Percentiles rank a stretch among this genome's conserved stretches.
These are phyloP conservation scores for Holtermannia corniformis DNA, from an alignment of 768 basidiomycete genomes.

Conservation along the genomic window DNA sequence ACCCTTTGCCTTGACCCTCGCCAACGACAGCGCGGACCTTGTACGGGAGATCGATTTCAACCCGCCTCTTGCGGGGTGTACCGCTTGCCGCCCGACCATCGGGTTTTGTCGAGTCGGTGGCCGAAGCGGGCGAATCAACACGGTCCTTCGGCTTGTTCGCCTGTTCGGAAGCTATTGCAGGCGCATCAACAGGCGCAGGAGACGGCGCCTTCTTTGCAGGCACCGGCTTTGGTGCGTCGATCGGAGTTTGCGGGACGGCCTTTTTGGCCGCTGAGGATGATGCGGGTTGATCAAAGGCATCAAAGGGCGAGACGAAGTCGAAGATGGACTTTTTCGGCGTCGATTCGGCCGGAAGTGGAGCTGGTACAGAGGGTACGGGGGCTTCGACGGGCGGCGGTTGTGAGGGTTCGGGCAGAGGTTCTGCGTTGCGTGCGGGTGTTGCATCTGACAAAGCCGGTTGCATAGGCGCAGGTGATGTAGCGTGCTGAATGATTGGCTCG, in stretches of 20 bases:
- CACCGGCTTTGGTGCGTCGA: too few relatives aligned
- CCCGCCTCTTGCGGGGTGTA: not conserved
- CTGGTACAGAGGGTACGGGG: not conserved
- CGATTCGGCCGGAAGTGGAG: not conserved
- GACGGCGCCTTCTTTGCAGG: not conserved
- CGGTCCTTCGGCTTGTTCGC: not conserved
- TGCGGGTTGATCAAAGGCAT: slow-evolving; percentile 22
- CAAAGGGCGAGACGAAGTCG: slow-evolving; percentile 35
- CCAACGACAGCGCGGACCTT: not conserved
- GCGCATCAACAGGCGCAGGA: too few relatives aligned
- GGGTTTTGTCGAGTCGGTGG: not conserved
- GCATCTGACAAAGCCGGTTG: slow-evolving; percentile 8
- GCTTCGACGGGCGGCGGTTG: not conserved
- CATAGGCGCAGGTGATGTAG: not conserved
- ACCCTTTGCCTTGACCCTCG: slow-evolving; percentile 14
- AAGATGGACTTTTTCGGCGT: slow-evolving; percentile 21
- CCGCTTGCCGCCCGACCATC: not conserved
- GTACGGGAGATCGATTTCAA: not conserved
- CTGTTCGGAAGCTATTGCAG: too few relatives aligned
- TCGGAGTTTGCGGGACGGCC: too few relatives aligned
- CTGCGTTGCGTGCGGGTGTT: not conserved
- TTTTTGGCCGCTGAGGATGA: too few relatives aligned
- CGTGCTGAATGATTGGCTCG: not conserved
- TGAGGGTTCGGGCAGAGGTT: not conserved
- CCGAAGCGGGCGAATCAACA: not conserved